A percentile compares a stretch with the other conserved stretches of the same genome.
These are phyloP conservation scores for Pachyrhizus erosus DNA, from an alignment of 306 rosid species.

Conservation along the genomic window DNA sequence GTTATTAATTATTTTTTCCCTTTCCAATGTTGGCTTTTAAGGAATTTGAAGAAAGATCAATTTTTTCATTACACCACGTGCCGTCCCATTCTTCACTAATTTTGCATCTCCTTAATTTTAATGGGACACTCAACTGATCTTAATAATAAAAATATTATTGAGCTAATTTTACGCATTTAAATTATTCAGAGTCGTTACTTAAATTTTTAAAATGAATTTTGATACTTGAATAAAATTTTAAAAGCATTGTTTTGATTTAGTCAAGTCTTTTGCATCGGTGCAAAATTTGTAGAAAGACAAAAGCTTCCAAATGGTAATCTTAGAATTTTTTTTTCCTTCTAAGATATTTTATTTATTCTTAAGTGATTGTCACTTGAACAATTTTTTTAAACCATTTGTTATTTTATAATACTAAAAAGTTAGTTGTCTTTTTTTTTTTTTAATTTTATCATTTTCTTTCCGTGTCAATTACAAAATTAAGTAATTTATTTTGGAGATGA, in stretches of 20 bases:
- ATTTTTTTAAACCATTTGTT: too few relatives aligned
- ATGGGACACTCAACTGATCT: not conserved
- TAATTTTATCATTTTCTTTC: too few relatives aligned
- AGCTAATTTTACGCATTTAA: not conserved
- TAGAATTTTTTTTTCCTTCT: too few relatives aligned
- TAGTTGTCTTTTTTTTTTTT: too few relatives aligned
- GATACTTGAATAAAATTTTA: not conserved
- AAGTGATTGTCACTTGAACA: too few relatives aligned
- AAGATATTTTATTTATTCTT: too few relatives aligned
- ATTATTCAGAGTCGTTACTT: not conserved
- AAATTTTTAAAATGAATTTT: not conserved
- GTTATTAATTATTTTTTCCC: not conserved
- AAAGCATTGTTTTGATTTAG: not conserved
- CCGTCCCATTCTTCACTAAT: not conserved
- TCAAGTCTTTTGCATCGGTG: too few relatives aligned
- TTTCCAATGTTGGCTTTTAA: slow-evolving; percentile 5
- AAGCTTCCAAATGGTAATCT: too few relatives aligned
- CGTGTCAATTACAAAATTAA: too few relatives aligned
- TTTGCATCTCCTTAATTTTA: not conserved
- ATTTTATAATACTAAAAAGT: too few relatives aligned
- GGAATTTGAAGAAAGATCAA: not conserved
- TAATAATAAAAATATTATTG: not conserved
- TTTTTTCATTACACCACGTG: not conserved
- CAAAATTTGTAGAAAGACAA: too few relatives aligned
- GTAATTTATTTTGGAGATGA: too few relatives aligned